A percentile compares a stretch with the other conserved stretches of the same genome.
These are phyloP conservation scores for Xylaria sp. DNA, from an alignment of 2,329 filamentous ascomycete species.

Conservation along the genomic window DNA sequence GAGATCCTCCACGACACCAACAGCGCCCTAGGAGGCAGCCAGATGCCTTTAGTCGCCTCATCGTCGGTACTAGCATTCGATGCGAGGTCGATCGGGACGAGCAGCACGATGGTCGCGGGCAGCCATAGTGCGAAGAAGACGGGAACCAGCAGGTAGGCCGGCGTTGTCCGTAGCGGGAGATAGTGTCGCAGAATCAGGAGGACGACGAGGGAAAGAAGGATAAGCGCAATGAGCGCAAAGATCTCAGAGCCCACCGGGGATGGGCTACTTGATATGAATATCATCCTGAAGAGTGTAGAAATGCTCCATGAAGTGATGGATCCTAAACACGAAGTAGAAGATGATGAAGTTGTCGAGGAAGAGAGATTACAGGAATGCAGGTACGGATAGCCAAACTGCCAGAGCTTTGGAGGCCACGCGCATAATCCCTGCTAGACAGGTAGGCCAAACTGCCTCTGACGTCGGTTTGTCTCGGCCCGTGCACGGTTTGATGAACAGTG, in stretches of 20 bases:
- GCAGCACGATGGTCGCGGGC: constrained; percentile 84
- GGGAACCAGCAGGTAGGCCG: constrained; percentile 84
- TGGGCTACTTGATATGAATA: constrained; percentile 53
- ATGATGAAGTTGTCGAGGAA: constrained; percentile 7
- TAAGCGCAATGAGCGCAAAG: constrained; percentile 73
- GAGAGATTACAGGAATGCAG: constrained; percentile 5
- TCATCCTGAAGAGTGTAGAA: constrained; percentile 48
- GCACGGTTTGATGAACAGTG: no score
- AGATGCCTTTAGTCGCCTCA: constrained; percentile 75
- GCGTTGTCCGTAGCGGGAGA: constrained; percentile 86
- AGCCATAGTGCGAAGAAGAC: constrained; percentile 96
- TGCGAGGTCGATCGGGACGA: constrained; percentile 94
- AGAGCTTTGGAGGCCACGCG: not conserved
- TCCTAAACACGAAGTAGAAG: constrained; percentile 8
- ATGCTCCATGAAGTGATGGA: constrained; percentile 38
- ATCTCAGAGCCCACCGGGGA: constrained; percentile 77
- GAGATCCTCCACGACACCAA: constrained; percentile 91
- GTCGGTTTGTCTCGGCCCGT: constrained; percentile 7
- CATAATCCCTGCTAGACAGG: no score
- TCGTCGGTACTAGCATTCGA: constrained; percentile 77
- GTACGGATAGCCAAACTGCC: not conserved
- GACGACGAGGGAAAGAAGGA: constrained; percentile 74
- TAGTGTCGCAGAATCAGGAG: constrained; percentile 87
- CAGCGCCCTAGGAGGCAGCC: constrained; percentile 77
- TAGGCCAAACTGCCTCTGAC: constrained; percentile 12